A percentile compares a stretch with the other conserved stretches of the same genome.
Conservation (phyloP, 1,284 basidiomycete genomes). For the Marasmius oreades region DNA sequence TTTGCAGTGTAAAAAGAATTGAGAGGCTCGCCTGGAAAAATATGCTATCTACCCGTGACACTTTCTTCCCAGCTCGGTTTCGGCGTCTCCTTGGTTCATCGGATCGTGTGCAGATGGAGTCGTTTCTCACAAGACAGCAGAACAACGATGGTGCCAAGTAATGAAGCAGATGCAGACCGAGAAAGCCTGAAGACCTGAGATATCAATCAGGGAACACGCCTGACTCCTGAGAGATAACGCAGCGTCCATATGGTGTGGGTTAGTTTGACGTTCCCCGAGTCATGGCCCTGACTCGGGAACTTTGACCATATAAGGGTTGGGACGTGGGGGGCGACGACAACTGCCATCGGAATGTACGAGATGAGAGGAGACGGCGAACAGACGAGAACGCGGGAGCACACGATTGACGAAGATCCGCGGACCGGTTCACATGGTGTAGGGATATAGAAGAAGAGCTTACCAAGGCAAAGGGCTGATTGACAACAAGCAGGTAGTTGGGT, state of each 20-base stretch:
- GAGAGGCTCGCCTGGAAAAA: too few species aligned
- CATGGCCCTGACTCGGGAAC: constrained; percentile 3
- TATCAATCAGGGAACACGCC: not conserved
- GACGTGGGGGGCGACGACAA: not conserved
- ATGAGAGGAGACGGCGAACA: not conserved
- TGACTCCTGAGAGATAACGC: not conserved
- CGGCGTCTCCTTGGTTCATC: too few species aligned
- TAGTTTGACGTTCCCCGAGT: constrained; percentile 3
- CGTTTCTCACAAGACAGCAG: too few species aligned
- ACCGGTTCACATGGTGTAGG: not conserved
- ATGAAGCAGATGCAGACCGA: too few species aligned
- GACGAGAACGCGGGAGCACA: not conserved
- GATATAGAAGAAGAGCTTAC: not conserved
- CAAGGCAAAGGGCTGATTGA: too few species aligned
- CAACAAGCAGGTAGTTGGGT: too few species aligned
- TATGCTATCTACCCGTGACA: too few species aligned
- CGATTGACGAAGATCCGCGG: not conserved
- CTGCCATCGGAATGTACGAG: not conserved
- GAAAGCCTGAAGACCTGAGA: not conserved
- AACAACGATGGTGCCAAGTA: too few species aligned
- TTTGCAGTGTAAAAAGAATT: too few species aligned
- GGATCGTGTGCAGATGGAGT: too few species aligned
- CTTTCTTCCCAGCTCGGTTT: too few species aligned
- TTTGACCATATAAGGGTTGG: not conserved
- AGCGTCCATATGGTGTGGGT: not conserved